Conservation (phyloP, 768 basidiomycete species). For the Pleurotus tuoliensis region DNA sequence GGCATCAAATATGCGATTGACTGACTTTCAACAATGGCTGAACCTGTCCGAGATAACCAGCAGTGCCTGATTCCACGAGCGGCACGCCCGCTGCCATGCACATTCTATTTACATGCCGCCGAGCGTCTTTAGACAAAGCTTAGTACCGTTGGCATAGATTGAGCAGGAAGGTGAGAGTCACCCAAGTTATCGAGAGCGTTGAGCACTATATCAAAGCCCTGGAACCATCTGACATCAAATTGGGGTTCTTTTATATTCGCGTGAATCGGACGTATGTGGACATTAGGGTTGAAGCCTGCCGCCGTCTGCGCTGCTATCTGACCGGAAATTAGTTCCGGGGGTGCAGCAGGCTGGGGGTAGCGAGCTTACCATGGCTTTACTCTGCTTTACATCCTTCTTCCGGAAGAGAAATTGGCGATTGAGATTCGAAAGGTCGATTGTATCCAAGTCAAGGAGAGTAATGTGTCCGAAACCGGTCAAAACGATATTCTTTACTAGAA, state of each 20-base stretch:
- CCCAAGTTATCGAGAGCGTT: slow-evolving; percentile 97
- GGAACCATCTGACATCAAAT: slow-evolving; percentile 90
- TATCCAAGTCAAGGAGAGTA: slow-evolving; percentile 93
- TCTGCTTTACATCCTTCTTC: slow-evolving; percentile 96
- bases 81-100: slow-evolving; percentile 91
- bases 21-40: slow-evolving; percentile 85
- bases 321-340: neutral
- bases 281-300: slow-evolving; percentile 81
- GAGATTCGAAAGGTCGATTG: slow-evolving; percentile 96
- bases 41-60: slow-evolving; percentile 95
- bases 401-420: slow-evolving; percentile 96
- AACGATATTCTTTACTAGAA: slow-evolving; percentile 90
- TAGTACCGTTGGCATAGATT: neutral
- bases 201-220: slow-evolving; percentile 85
- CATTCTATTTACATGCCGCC: slow-evolving; percentile 95
- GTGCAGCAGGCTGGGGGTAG: neutral
- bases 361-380: slow-evolving; percentile 81
- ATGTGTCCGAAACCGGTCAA: slow-evolving; percentile 91
- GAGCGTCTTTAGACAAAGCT: slow-evolving; percentile 58
- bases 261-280: slow-evolving; percentile 83
- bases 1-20: too few species aligned
- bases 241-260: slow-evolving; percentile 93
- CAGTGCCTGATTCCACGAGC: slow-evolving; percentile 93
- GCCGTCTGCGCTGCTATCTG: slow-evolving; percentile 85
- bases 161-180: slow-evolving; percentile 27